A percentile compares a stretch with the other conserved stretches of the same genome.
Conservation (phyloP, 768 basidiomycete species). For the Postia placenta region DNA sequence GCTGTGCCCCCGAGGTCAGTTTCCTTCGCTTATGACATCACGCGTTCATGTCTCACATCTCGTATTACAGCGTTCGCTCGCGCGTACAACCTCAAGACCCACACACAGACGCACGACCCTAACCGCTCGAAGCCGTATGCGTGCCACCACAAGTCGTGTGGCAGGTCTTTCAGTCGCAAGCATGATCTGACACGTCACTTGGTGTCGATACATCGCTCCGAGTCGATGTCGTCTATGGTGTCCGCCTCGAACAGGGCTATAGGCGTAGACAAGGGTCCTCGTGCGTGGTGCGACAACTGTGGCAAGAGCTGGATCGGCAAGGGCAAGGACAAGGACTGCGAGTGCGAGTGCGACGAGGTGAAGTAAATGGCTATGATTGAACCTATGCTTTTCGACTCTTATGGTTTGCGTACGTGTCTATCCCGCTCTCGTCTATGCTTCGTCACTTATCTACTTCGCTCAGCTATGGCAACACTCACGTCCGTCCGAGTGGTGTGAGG, state of each 20-base stretch:
- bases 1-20: slow-evolving; percentile 65
- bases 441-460: slow-evolving; percentile 11
- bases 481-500: slow-evolving; percentile 23
- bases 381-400: slow-evolving; percentile 6
- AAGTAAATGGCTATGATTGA: slow-evolving; percentile 19
- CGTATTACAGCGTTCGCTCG: slow-evolving; percentile 72
- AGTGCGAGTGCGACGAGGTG: slow-evolving; percentile 50
- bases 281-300: slow-evolving; percentile 70
- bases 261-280: slow-evolving; percentile 58
- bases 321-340: slow-evolving; percentile 33
- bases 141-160: slow-evolving; percentile 81
- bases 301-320: slow-evolving; percentile 62
- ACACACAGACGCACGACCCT: slow-evolving; percentile 92
- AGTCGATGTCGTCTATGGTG: slow-evolving; percentile 36
- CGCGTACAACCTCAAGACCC: slow-evolving; percentile 93
- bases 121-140: slow-evolving; percentile 84
- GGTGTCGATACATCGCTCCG: slow-evolving; percentile 78
- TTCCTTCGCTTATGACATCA: background rate
- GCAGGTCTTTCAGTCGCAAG: slow-evolving; percentile 89
- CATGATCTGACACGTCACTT: slow-evolving; percentile 91
- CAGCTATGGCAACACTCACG: slow-evolving; percentile 24
- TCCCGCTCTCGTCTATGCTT: background rate
- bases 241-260: slow-evolving; percentile 43
- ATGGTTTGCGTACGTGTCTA: slow-evolving; percentile 24
- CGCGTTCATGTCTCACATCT: slow-evolving; percentile 1